These are phyloP conservation scores for Chloris gayana DNA, from an alignment of 176 grass and related monocot species.

Conservation along the genomic window DNA sequence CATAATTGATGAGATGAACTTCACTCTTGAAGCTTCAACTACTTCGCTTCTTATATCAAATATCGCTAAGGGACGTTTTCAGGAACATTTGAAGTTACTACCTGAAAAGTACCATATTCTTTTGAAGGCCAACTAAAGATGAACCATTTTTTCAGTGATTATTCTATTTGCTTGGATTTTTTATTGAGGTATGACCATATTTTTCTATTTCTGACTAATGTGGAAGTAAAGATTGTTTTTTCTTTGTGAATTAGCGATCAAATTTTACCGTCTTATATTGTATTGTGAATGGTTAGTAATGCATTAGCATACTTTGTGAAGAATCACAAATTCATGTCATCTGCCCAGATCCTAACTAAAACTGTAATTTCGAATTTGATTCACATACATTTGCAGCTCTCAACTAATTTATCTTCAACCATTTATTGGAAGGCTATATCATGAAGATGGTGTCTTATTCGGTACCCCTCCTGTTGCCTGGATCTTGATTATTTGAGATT, in stretches of 20 bases:
- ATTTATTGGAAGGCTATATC: not conserved
- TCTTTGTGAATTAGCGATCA: too few species aligned
- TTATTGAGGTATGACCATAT: too few species aligned
- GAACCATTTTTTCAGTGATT: too few species aligned
- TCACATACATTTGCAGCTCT: not conserved
- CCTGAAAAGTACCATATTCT: not conserved
- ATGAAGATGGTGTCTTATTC: not conserved
- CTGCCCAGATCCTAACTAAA: not conserved
- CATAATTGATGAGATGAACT: not conserved
- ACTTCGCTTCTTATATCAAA: not conserved
- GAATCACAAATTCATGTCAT: not conserved
- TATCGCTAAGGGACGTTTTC: not conserved
- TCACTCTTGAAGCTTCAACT: conserved; percentile 7
- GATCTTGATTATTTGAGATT: too few species aligned
- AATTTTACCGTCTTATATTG: not conserved
- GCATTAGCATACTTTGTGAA: not conserved
- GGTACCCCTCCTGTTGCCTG: too few species aligned
- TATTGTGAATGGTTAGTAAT: not conserved
- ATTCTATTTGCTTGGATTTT: too few species aligned
- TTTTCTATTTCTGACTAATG: too few species aligned
- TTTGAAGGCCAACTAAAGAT: not conserved
- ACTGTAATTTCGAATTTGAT: not conserved
- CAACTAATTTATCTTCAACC: not conserved
- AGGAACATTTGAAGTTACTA: not conserved
- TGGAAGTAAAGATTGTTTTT: too few species aligned